Base-by-base conservation (phyloP, 2,329 filamentous ascomycete genomes). In the Gnomoniopsis smithogilvyi region DNA sequence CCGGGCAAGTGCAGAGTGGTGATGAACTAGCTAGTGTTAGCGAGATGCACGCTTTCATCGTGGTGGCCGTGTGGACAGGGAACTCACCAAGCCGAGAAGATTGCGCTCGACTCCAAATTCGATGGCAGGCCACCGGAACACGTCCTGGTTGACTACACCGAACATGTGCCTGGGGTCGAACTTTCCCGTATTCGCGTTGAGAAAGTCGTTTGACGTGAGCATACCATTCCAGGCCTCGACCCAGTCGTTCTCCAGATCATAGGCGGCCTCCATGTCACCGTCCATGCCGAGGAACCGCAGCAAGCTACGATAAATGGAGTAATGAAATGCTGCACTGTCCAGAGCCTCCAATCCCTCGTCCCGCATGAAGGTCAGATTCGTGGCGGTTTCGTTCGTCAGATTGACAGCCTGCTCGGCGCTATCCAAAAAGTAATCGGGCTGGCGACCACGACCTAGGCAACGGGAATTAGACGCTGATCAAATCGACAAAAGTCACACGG, bases 111-210 rank as follows among this genome's bases (percentile, higher is more conserved):
- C 79, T 4, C 85, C 85, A 56, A 83, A 78, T 36, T 75, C 73
- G 34, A 88, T 74, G 4, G 82, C 77, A 14, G 84, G 85, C 85
- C 85, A 88, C 34, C 84, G 77, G 64, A 88, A 84, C 4, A 88
- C 83, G 67, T 88, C 85, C 71, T 88, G 85, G 65, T 88, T 88
- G 12, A 84, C 85, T 2, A 80, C 79, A 51, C 85, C 85, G 65
- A 80, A 87, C 78, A 88, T 81, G 67, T 88, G 85, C 2, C 85
- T 78, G 3, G 85, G 85, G 64, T 88, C 85, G 60, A 86, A 84
- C 52, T 79, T 69, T 30, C 83, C 84, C 2, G 82, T 87, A 65
- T 84, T 81, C 1, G 80, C 76, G 63, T 87, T 87, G 60, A 83
- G 70, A 64, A 87, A 71, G 64, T 87, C 84, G 64, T 87, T 86